Evolutionary conservation across 768 basidiomycete species (phyloP), one percentile per base, ranked within the genome.

Genomic region (Trametes gibbosa): DNA sequence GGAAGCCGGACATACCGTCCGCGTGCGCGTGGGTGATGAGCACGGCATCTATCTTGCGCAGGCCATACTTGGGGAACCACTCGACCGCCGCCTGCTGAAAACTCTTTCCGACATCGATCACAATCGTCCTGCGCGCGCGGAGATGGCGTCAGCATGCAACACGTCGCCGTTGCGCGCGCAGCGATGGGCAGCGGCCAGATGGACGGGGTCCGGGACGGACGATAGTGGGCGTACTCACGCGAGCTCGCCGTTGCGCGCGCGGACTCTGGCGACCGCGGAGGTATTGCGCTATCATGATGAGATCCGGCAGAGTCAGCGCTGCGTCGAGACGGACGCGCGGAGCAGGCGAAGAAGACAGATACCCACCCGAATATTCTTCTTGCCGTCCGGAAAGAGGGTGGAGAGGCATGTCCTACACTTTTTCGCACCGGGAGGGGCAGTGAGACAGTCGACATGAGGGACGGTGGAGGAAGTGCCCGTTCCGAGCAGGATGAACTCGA

Each of bases 1-100:
- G 45, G 23, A 32, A 29, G 41, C 34, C 29, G 55, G 23, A 66
- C 74, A 51, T 50, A 81, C 83, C 90, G 73, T 92, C 91, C 37
- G 91, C 89, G 74, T 95, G 94, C 8, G 90, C 85, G 72, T 95
- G 93, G 0, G 92, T 95, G 41, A 96, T 83, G 16, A 97, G 75
- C 10, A 96, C 78, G 41, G 83, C 86, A 65, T 90, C 85, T 53
- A 89, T 86, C 61, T 77, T 74, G 65, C 92, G 77, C 42, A 96
- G 73, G 3, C 84, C 84, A 69, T 88, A 86, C 69, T 84, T 84
- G 1, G 91, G 90, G 66, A 86, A 85, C 77, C 79, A 80, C 65
- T 83, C 79, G 34, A 77, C 58, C 5, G 81, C 79, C 25, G 81
- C 75, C 12, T 76, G 75, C 67, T 85, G 84, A 71, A 93, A 94